These are phyloP conservation scores for Vanderwaltozyma tropicalis DNA, from an alignment of 805 yeast genomes.

Conservation along the genomic window DNA sequence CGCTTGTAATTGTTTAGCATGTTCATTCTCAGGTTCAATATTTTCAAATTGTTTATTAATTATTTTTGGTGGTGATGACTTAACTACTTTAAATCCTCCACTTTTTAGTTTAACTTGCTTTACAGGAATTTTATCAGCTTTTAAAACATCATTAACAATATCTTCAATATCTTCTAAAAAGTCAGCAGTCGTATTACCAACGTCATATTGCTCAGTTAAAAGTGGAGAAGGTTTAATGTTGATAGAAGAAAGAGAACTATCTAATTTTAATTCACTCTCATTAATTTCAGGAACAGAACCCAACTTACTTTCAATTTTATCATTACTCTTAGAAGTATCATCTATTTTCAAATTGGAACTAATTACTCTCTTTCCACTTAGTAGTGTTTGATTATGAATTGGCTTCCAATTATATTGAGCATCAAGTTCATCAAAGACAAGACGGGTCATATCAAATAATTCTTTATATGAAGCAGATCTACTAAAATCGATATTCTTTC, in stretches of 20 bases:
- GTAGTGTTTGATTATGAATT: slow-evolving; percentile 13
- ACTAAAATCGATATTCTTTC: slow-evolving; percentile 8
- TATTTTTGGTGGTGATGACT: slow-evolving; percentile 16
- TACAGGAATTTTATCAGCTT: not conserved
- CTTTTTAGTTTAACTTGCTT: not conserved
- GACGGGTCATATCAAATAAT: slow-evolving; percentile 23
- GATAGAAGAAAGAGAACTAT: not conserved
- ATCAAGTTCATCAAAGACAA: slow-evolving; percentile 26
- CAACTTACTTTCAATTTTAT: not conserved
- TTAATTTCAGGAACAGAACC: not conserved
- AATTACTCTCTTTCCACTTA: not conserved
- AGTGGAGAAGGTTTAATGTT: not conserved
- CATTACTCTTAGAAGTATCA: not conserved
- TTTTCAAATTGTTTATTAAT: slow-evolving; percentile 2
- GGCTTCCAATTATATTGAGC: slow-evolving; percentile 26
- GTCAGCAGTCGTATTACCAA: not conserved
- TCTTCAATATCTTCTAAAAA: slow-evolving; percentile 1
- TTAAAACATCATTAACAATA: slow-evolving; percentile 1
- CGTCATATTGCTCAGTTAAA: not conserved
- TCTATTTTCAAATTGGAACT: not conserved
- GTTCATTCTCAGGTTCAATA: not conserved
- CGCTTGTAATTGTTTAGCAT: not conserved
- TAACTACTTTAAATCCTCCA: slow-evolving; percentile 14
- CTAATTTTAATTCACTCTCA: not conserved
- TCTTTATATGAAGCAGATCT: slow-evolving; percentile 26